These are phyloP conservation scores for Dioscorea zingiberensis DNA, from an alignment of 106 monocot genomes.

Conservation along the genomic window DNA sequence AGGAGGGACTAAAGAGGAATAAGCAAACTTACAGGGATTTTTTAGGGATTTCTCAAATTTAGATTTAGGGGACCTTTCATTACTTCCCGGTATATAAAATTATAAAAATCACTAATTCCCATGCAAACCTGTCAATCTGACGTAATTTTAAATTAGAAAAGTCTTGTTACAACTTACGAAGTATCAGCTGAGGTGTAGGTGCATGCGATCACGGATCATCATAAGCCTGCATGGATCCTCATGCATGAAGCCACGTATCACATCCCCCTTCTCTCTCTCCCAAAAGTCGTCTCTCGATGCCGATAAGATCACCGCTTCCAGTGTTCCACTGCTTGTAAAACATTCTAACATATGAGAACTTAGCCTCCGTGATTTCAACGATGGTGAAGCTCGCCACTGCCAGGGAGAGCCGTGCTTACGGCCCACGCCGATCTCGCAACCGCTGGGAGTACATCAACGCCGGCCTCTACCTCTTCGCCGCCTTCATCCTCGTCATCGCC, in stretches of 20 bases:
- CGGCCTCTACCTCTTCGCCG: constrained; percentile 42
- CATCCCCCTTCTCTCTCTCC: not conserved
- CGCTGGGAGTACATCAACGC: constrained; percentile 91
- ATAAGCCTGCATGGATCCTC: not conserved
- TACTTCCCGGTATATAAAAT: too few relatives aligned
- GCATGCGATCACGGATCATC: not conserved
- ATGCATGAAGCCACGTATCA: constrained; percentile 9
- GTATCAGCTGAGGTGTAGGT: not conserved
- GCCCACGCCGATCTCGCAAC: constrained; percentile 26
- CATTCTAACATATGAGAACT: too few relatives aligned
- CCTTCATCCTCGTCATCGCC: constrained; percentile 43
- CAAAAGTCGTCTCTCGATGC: not conserved
- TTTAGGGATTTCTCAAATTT: too few relatives aligned
- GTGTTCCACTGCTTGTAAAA: not conserved
- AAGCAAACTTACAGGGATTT: too few relatives aligned
- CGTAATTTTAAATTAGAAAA: not conserved
- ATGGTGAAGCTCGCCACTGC: constrained; percentile 91
- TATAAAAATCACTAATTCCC: too few relatives aligned
- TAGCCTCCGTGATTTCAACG: not conserved
- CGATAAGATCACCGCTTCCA: not conserved
- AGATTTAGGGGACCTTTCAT: too few relatives aligned
- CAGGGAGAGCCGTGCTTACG: constrained; percentile 62
- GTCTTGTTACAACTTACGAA: not conserved
- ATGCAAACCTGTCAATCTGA: too few relatives aligned
- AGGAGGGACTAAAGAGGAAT: too few relatives aligned